These are phyloP conservation scores for Coemansia sp. DNA, from an alignment of 192 early-diverging fungal species.

Conservation along the genomic window DNA sequence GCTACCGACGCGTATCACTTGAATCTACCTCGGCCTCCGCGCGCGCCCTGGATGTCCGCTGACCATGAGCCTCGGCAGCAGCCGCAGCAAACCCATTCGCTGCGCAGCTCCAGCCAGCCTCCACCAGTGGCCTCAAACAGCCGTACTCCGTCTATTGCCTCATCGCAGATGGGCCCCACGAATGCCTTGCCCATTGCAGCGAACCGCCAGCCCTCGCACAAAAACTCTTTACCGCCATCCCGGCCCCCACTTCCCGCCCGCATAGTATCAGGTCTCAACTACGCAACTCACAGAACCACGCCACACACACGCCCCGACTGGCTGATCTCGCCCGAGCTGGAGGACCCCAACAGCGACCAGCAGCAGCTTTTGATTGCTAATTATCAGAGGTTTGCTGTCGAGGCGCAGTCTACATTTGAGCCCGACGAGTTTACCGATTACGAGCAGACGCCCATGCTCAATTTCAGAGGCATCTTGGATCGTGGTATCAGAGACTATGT, in stretches of 20 bases:
- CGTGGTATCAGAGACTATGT: conserved; percentile 67
- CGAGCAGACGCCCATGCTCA: conserved; percentile 72
- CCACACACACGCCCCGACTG: conserved; percentile 1
- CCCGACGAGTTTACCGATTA: conserved; percentile 62
- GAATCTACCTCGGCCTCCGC: conserved; percentile 19
- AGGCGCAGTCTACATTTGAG: conserved; percentile 45
- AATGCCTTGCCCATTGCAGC: background rate
- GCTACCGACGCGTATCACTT: background rate
- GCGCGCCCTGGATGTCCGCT: conserved; percentile 25
- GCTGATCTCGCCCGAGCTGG: background rate
- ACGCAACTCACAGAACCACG: conserved; percentile 17
- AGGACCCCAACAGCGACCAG: conserved; percentile 2
- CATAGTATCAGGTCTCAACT: conserved; percentile 45
- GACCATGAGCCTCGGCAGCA: background rate
- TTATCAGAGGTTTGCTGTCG: conserved; percentile 46
- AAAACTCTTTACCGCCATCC: conserved; percentile 30
- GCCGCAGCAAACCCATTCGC: background rate
- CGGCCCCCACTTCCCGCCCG: conserved; percentile 22
- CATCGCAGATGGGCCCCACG: background rate
- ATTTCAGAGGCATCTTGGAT: conserved; percentile 70
- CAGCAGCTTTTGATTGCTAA: conserved; percentile 35
- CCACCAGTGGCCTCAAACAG: background rate
- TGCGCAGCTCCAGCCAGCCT: conserved; percentile 20
- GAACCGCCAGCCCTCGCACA: conserved; percentile 13
- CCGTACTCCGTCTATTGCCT: background rate